phyloP scores from a whole-genome alignment of 805 yeast species.

The Myxozyma nipponensis region DNA sequence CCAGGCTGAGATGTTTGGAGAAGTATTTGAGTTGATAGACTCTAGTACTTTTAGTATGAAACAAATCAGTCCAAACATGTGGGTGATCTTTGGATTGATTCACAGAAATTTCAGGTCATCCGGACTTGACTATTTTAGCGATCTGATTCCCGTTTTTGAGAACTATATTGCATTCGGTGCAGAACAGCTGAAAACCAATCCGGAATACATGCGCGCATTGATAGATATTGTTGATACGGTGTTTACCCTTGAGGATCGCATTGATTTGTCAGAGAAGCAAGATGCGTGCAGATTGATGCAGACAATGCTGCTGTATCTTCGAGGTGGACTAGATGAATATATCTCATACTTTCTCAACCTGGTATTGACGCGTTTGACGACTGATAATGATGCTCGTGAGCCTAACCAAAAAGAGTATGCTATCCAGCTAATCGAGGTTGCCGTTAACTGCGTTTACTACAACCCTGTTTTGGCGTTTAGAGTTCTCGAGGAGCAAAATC shows the following conservation, averaged over 20 bases:
- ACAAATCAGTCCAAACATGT: constrained; percentile 62
- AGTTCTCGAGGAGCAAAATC: constrained; percentile 45
- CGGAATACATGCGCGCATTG: constrained; percentile 48
- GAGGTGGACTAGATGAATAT: constrained; percentile 44
- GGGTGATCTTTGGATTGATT: constrained; percentile 64
- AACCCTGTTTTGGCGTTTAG: constrained; percentile 54
- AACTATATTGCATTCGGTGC: constrained; percentile 65
- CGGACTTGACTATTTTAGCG: constrained; percentile 67
- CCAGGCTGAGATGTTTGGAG: constrained; percentile 70
- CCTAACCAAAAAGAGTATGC: constrained; percentile 41
- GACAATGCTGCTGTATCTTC: constrained; percentile 57
- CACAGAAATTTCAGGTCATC: constrained; percentile 38
- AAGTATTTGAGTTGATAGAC: constrained; percentile 70
- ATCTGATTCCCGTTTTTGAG: constrained; percentile 66
- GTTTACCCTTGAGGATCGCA: constrained; percentile 41
- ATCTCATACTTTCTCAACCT: constrained; percentile 47
- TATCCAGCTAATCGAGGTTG: constrained; percentile 54
- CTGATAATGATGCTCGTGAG: constrained; percentile 37
- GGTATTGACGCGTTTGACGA: constrained; percentile 42
- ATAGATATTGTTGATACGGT: constrained; percentile 46
- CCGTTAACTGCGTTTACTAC: constrained; percentile 61
- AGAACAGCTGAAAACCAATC: constrained; percentile 47
- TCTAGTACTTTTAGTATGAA: constrained; percentile 61
- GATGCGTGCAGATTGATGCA: constrained; percentile 62
- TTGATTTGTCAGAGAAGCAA: constrained; percentile 55